Conservation (phyloP, 2,329 filamentous ascomycete genomes). For the Xylariales sp. region DNA sequence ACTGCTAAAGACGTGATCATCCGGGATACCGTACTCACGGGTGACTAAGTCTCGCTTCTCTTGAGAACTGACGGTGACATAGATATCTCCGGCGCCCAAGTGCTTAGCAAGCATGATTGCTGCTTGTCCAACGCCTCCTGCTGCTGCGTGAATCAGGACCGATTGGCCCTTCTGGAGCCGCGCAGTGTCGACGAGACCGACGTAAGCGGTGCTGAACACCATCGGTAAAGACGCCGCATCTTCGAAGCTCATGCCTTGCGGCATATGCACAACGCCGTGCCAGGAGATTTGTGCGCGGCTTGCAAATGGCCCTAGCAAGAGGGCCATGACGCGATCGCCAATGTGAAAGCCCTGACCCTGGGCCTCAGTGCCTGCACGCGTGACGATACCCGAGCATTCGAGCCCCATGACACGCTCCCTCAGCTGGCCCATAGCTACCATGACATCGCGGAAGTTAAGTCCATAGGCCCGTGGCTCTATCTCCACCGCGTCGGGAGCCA, state of each 20-base stretch:
- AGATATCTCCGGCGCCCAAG: slow-evolving; percentile 21
- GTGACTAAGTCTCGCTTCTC: slow-evolving; percentile 21
- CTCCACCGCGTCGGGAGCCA: neutral
- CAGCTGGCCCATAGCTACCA: slow-evolving; percentile 6
- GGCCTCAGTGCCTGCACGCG: slow-evolving; percentile 6
- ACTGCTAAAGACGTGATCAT: slow-evolving; percentile 20
- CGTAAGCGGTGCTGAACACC: slow-evolving; percentile 16
- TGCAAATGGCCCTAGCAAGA: slow-evolving; percentile 16
- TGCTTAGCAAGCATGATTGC: slow-evolving; percentile 6
- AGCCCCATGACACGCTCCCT: neutral
- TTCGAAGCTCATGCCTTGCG: neutral
- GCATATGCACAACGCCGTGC: neutral
- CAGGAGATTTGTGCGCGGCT: slow-evolving; percentile 8
- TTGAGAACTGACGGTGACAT: slow-evolving; percentile 20
- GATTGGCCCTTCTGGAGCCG: slow-evolving; percentile 12
- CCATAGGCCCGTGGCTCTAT: neutral
- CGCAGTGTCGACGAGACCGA: slow-evolving; percentile 17
- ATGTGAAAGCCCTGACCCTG: slow-evolving; percentile 9
- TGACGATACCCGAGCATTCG: slow-evolving; percentile 5
- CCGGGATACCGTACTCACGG: slow-evolving; percentile 18
- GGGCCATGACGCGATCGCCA: slow-evolving; percentile 12
- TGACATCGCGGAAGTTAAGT: slow-evolving; percentile 4
- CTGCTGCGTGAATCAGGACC: slow-evolving; percentile 12
- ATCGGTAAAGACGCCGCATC: neutral
- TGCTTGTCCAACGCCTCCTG: slow-evolving; percentile 10